phyloP scores from a whole-genome alignment of 352 stramenopile species.

The Pythium dissotocum region DNA sequence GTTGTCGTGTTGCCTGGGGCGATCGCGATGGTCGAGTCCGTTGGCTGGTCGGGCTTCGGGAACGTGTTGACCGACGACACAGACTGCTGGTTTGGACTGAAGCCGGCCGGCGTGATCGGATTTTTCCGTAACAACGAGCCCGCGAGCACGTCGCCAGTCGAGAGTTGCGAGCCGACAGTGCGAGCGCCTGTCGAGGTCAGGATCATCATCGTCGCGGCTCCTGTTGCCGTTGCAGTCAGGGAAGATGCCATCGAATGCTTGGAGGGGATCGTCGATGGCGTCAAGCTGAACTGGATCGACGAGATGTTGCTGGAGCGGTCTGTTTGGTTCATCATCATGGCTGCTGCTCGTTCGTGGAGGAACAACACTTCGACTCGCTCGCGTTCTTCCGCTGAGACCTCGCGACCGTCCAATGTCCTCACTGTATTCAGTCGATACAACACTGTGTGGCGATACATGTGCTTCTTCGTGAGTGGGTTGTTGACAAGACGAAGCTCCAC shows the following conservation, averaged over 20 bases:
- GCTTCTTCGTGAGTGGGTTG: constrained; percentile 82
- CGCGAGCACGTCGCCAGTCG: constrained; percentile 39
- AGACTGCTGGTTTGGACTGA: constrained; percentile 25
- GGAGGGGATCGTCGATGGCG: constrained; percentile 47
- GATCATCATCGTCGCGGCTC: constrained; percentile 19
- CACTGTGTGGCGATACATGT: constrained; percentile 75
- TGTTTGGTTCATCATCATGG: constrained; percentile 22
- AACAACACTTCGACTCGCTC: constrained; percentile 72
- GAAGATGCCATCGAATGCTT: constrained; percentile 24
- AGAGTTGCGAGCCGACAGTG: constrained; percentile 30
- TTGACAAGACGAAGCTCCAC: constrained; percentile 61
- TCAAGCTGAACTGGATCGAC: constrained; percentile 33
- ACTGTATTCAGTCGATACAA: constrained; percentile 62
- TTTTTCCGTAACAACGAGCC: constrained; percentile 53
- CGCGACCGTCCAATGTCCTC: constrained; percentile 60
- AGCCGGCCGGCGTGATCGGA: constrained; percentile 21
- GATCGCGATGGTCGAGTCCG: constrained; percentile 46
- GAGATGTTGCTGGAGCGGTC: constrained; percentile 4
- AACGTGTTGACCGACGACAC: constrained; percentile 33
- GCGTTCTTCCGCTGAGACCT: constrained; percentile 78
- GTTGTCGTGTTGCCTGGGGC: constrained; percentile 47
- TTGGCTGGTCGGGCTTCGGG: constrained; percentile 41
- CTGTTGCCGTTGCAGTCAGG: neutral
- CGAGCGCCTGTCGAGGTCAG: constrained; percentile 9
- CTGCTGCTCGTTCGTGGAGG: constrained; percentile 55